These are phyloP conservation scores for Bolboschoenoplectus hybrid DNA, from an alignment of 202 grass and related monocot species.

Conservation along the genomic window DNA sequence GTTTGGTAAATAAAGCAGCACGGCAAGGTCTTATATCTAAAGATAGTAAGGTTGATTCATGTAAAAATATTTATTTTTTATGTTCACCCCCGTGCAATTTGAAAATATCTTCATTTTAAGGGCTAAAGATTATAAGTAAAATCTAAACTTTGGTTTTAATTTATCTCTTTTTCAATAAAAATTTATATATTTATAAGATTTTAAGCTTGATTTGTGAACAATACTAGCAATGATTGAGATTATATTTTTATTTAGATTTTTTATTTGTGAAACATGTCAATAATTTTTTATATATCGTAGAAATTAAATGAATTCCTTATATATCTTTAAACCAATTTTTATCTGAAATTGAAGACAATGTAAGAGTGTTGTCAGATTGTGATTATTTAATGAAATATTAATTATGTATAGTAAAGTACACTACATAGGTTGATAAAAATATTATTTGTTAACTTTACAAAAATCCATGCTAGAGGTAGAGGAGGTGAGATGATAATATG, in stretches of 20 bases:
- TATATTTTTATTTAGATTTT: too few relatives aligned
- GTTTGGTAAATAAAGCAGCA: not conserved
- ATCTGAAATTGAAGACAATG: not conserved
- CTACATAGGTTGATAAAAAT: not conserved
- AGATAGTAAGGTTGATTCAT: not conserved
- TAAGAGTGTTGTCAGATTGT: not conserved
- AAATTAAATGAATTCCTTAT: not conserved
- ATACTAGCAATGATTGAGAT: not conserved
- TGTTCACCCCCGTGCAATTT: not conserved
- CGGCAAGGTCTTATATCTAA: not conserved
- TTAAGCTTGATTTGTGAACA: too few relatives aligned
- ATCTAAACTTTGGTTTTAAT: not conserved
- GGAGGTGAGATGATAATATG: not conserved
- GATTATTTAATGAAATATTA: not conserved
- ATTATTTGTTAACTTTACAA: not conserved
- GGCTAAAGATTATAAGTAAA: not conserved
- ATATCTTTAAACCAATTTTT: not conserved
- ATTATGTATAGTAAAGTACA: not conserved
- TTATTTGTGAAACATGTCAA: too few relatives aligned
- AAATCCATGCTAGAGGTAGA: not conserved
- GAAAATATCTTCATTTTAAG: not conserved
- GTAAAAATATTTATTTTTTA: not conserved
- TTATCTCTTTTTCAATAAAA: too few relatives aligned
- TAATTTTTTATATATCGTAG: too few relatives aligned
- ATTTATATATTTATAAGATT: too few relatives aligned